phyloP scores from a whole-genome alignment of 1,139 yeast genomes.

The Kurtzmaniella quercitrusa region DNA sequence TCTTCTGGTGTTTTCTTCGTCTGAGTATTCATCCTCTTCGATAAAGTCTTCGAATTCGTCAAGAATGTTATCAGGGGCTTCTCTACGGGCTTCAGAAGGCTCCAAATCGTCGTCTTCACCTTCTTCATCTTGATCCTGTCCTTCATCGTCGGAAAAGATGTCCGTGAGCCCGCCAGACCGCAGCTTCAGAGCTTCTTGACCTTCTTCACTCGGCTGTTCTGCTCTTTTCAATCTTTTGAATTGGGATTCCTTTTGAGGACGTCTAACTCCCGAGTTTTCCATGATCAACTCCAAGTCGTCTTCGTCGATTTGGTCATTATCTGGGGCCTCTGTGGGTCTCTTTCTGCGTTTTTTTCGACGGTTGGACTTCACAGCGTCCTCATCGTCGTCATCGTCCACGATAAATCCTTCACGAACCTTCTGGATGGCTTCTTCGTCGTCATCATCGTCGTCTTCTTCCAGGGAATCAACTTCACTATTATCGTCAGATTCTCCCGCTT shows the following conservation, averaged over 20 bases:
- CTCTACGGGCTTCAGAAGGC: constrained; percentile 6
- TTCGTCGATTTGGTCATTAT: constrained; percentile 53
- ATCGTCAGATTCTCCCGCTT: constrained; percentile 41
- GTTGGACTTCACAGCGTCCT: constrained; percentile 36
- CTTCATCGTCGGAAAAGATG: constrained; percentile 84
- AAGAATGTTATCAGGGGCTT: constrained; percentile 29
- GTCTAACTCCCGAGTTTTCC: constrained; percentile 80
- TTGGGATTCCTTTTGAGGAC: constrained; percentile 22
- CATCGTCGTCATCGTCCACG: constrained; percentile 84
- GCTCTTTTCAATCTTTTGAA: constrained; percentile 84
- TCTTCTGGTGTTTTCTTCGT: constrained; percentile 63
- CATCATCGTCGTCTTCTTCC: constrained; percentile 72
- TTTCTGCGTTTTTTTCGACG: constrained; percentile 36
- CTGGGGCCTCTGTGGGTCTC: constrained; percentile 21
- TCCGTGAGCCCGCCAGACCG: constrained; percentile 51
- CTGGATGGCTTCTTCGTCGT: constrained; percentile 70
- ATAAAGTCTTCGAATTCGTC: constrained; percentile 96
- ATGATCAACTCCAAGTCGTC: constrained; percentile 89
- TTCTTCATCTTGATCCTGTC: constrained; percentile 37
- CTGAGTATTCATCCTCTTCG: constrained; percentile 94
- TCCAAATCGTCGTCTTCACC: constrained; percentile 18
- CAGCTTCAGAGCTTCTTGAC: constrained; percentile 13
- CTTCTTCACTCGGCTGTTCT: constrained; percentile 30
- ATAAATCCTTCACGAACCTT: constrained; percentile 88
- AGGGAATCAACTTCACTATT: constrained; percentile 57